Percentiles rank a stretch among this genome's conserved stretches.
Evolutionary conservation across 2,329 filamentous ascomycete genomes (phyloP).

Genomic region (Nothophoma quercina): DNA sequence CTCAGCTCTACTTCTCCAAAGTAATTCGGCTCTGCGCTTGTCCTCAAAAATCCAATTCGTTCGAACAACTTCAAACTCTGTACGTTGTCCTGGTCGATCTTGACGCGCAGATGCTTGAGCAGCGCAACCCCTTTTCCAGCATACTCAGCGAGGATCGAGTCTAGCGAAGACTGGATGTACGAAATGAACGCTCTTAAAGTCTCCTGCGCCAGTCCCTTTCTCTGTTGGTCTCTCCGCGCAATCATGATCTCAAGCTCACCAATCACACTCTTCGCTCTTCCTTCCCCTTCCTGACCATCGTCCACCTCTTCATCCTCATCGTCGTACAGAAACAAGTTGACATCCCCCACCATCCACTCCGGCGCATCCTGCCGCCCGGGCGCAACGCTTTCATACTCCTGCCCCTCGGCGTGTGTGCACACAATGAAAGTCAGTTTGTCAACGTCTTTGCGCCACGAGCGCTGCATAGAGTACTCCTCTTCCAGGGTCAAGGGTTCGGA

Average conservation of each 20-base stretch:
- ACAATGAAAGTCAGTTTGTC: slow-evolving; percentile 95
- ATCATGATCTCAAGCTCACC: slow-evolving; percentile 92
- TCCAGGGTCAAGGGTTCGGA: slow-evolving; percentile 82
- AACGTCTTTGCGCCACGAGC: slow-evolving; percentile 78
- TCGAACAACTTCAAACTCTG: slow-evolving; percentile 68
- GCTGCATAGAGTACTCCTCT: slow-evolving; percentile 90
- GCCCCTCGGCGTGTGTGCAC: slow-evolving; percentile 54
- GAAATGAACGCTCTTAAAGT: slow-evolving; percentile 72
- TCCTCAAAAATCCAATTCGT: slow-evolving; percentile 63
- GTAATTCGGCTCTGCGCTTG: slow-evolving; percentile 63
- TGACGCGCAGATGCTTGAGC: slow-evolving; percentile 64
- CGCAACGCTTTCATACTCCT: neutral
- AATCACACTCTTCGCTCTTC: slow-evolving; percentile 44
- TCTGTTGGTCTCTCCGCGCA: slow-evolving; percentile 64
- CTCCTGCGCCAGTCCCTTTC: slow-evolving; percentile 70
- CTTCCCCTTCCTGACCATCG: neutral
- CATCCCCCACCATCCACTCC: slow-evolving; percentile 57
- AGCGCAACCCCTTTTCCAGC: slow-evolving; percentile 17
- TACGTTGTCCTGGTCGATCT: slow-evolving; percentile 66
- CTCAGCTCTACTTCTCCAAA: slow-evolving; percentile 70
- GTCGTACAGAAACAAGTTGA: slow-evolving; percentile 73
- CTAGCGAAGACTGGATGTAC: slow-evolving; percentile 68
- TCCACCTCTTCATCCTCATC: slow-evolving; percentile 27
- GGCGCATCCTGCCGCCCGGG: slow-evolving; percentile 60
- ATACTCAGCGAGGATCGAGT: slow-evolving; percentile 66